A percentile compares a stretch with the other conserved stretches of the same genome.
These are phyloP conservation scores for Sclerotinia subarctica DNA, from an alignment of 2,329 filamentous ascomycete genomes.

Conservation along the genomic window DNA sequence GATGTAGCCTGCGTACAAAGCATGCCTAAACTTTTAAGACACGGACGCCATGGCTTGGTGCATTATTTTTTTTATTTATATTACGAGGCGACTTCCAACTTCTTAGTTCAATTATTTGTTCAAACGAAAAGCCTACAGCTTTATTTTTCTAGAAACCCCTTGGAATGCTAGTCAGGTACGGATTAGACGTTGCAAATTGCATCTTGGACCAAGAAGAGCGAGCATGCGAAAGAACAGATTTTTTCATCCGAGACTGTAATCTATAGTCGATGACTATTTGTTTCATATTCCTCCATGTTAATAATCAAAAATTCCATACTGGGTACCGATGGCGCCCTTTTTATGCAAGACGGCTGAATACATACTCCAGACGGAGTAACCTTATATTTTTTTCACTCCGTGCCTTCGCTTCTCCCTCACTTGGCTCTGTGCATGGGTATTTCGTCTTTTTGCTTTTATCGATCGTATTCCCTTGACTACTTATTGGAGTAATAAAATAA, in stretches of 20 bases:
- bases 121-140: neutral
- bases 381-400: neutral
- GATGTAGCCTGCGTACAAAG: neutral
- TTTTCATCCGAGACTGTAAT: constrained; percentile 2
- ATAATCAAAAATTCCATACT: neutral
- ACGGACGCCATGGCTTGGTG: constrained; percentile 6
- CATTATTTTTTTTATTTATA: neutral
- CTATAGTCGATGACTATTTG: constrained; percentile 3
- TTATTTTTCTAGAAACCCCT: neutral
- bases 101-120: neutral
- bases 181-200: neutral
- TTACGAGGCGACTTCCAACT: neutral
- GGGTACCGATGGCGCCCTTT: constrained; percentile 2
- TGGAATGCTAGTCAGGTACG: neutral
- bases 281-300: constrained; percentile 9
- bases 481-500: neutral
- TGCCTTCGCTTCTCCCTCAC: constrained; percentile 10
- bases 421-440: neutral
- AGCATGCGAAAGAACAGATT: constrained; percentile 2
- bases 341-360: constrained; percentile 14
- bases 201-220: neutral
- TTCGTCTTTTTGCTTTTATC: neutral
- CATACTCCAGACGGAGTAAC: neutral
- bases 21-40: constrained; percentile 9
- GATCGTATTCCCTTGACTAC: constrained; percentile 5